Evolutionary conservation across 805 yeast genomes (phyloP).

Genomic region (Kazachstania martiniae): DNA sequence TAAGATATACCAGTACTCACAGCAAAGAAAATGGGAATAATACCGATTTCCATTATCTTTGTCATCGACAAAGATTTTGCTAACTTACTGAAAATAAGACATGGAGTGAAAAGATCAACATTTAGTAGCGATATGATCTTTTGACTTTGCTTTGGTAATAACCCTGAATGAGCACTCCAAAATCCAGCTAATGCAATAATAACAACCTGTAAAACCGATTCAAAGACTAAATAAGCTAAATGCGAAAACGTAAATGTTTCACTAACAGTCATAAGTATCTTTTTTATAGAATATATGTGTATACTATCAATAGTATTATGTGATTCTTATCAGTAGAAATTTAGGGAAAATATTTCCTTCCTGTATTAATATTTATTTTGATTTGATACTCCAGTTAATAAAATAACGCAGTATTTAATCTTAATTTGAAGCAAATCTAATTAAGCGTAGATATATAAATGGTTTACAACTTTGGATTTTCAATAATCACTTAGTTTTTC

Average conservation of each 20-base stretch:
- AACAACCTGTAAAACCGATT: slow-evolving; percentile 87
- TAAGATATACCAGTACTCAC: slow-evolving; percentile 71
- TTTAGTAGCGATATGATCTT: slow-evolving; percentile 66
- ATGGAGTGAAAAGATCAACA: slow-evolving; percentile 90
- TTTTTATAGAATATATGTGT: too few relatives aligned
- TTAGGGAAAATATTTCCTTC: too few relatives aligned
- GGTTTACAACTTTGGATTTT: too few relatives aligned
- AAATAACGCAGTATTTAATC: too few relatives aligned
- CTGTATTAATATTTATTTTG: too few relatives aligned
- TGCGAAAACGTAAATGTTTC: slow-evolving; percentile 23
- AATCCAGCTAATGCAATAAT: slow-evolving; percentile 80
- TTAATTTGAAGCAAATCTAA: too few relatives aligned
- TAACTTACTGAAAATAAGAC: slow-evolving; percentile 79
- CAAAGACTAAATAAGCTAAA: slow-evolving; percentile 59
- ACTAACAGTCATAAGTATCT: not conserved
- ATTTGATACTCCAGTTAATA: too few relatives aligned
- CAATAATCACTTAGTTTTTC: too few relatives aligned
- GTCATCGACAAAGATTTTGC: slow-evolving; percentile 57
- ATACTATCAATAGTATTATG: too few relatives aligned
- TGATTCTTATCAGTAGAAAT: too few relatives aligned
- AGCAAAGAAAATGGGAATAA: slow-evolving; percentile 80
- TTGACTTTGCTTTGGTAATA: slow-evolving; percentile 63
- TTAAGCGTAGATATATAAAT: too few relatives aligned
- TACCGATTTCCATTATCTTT: slow-evolving; percentile 67
- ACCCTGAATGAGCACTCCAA: slow-evolving; percentile 64